These are phyloP conservation scores for Cyberlindnera subsufficiens DNA, from an alignment of 805 yeast genomes.

Conservation along the genomic window DNA sequence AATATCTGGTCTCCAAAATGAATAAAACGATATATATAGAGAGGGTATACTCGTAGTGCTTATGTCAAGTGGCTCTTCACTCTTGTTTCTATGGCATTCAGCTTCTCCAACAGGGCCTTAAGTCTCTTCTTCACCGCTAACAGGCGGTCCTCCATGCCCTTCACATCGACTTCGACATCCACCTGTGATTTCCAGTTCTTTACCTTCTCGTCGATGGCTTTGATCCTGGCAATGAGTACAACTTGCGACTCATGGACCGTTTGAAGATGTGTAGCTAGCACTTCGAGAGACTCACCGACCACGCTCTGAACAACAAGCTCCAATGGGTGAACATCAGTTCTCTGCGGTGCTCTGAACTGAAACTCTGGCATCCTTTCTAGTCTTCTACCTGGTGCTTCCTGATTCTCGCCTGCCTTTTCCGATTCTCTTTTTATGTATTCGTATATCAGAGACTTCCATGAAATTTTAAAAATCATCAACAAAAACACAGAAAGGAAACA, in stretches of 20 bases:
- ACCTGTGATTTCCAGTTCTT: constrained; percentile 23
- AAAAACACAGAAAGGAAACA: not conserved
- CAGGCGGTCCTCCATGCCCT: constrained; percentile 21
- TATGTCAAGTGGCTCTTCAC: constrained; percentile 4
- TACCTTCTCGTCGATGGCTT: constrained; percentile 33
- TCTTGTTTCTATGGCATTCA: constrained; percentile 31
- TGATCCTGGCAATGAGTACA: constrained; percentile 43
- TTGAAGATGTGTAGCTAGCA: constrained; percentile 42
- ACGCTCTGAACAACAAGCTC: constrained; percentile 54
- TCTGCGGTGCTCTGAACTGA: constrained; percentile 9
- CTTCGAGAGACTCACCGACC: constrained; percentile 48
- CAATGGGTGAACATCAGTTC: constrained; percentile 45
- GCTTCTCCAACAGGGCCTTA: constrained; percentile 18
- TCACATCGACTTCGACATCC: constrained; percentile 10
- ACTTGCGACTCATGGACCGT: constrained; percentile 52
- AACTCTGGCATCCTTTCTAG: constrained; percentile 7
- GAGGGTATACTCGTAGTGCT: not conserved
- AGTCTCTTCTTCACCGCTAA: constrained; percentile 20
- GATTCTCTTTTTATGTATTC: not conserved
- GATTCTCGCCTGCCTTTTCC: not conserved
- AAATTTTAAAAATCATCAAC: too few species aligned
- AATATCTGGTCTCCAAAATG: constrained; percentile 26
- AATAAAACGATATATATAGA: not conserved
- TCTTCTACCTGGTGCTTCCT: not conserved
- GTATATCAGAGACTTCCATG: too few species aligned